A percentile compares a stretch with the other conserved stretches of the same genome.
Conservation (phyloP, 2,329 filamentous ascomycete species). For the Teratosphaeria epicoccoides region DNA sequence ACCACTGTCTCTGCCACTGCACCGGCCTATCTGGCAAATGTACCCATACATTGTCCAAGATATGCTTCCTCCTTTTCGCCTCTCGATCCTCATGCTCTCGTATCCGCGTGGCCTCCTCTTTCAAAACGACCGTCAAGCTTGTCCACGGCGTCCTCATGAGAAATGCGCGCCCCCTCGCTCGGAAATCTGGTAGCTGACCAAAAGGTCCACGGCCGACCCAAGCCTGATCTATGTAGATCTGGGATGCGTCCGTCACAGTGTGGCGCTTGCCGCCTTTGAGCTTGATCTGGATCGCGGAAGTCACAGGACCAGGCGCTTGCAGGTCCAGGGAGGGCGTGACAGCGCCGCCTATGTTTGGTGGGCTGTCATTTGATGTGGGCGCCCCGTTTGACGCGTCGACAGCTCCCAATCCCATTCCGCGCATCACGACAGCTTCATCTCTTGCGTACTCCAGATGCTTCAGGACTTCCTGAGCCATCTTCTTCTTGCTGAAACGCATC, state of each 20-base stretch:
- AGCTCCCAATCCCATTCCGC: constrained; percentile 68
- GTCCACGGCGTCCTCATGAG: constrained; percentile 61
- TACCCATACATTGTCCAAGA: constrained; percentile 67
- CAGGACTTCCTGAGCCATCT: constrained; percentile 68
- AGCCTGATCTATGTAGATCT: constrained; percentile 81
- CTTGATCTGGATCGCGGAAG: constrained; percentile 48
- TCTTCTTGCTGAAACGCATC: constrained; percentile 94
- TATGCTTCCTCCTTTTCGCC: constrained; percentile 56
- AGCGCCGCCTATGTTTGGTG: constrained; percentile 1
- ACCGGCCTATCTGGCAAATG: constrained; percentile 80
- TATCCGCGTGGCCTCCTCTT: constrained; percentile 86
- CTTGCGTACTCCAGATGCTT: constrained; percentile 71
- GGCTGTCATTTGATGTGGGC: constrained; percentile 7
- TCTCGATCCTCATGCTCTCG: constrained; percentile 68
- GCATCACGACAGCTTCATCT: constrained; percentile 65
- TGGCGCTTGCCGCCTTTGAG: constrained; percentile 66
- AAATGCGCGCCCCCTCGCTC: constrained; percentile 64
- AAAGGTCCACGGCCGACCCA: constrained; percentile 76
- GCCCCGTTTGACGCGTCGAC: constrained; percentile 11
- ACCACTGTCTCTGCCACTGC: constrained; percentile 72
- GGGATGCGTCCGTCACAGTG: constrained; percentile 61
- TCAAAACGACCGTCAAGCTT: constrained; percentile 67
- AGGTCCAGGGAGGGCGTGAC: background rate
- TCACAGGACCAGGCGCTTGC: background rate
- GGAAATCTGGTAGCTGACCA: constrained; percentile 53